Evolutionary conservation across 2,329 filamentous ascomycete species (phyloP).

Genomic region (Pseudocercospora ulei): DNA sequence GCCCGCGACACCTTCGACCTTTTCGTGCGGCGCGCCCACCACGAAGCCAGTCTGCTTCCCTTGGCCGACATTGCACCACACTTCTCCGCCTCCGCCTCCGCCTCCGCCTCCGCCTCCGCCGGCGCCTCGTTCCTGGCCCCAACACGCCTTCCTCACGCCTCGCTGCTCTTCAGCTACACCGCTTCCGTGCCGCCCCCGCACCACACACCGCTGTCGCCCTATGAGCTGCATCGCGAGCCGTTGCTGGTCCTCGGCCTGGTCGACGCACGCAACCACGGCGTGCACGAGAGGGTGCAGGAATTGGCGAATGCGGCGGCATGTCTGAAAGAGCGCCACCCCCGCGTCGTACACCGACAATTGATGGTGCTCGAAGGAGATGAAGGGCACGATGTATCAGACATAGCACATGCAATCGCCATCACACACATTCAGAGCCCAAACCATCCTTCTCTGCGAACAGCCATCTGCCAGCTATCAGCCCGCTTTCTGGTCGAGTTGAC

Average conservation of each 20-base stretch:
- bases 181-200: conserved; percentile 70
- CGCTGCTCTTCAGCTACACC: conserved; percentile 78
- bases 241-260: conserved; percentile 74
- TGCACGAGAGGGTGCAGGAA: conserved; percentile 41
- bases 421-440: conserved; percentile 16
- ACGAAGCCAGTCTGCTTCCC: conserved; percentile 61
- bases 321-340: conserved; percentile 30
- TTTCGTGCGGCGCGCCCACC: conserved; percentile 68
- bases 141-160: conserved; percentile 72
- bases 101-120: conserved; percentile 9
- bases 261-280: conserved; percentile 57
- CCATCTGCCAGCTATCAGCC: conserved; percentile 41
- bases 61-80: conserved; percentile 20
- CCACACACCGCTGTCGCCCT: conserved; percentile 70
- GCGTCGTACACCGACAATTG: conserved; percentile 31
- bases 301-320: conserved; percentile 27
- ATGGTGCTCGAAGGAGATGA: conserved; percentile 22
- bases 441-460: conserved; percentile 35
- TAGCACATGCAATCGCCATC: conserved; percentile 19
- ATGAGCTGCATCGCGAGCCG: conserved; percentile 81
- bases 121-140: conserved; percentile 53
- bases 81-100: conserved; percentile 4
- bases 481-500: conserved; percentile 42
- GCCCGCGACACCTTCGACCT: conserved; percentile 67
- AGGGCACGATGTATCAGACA: conserved; percentile 12